A percentile compares a stretch with the other conserved stretches of the same genome.
These are phyloP conservation scores for Sechiopsis laciniata DNA, from an alignment of 306 rosid genomes.

Conservation along the genomic window DNA sequence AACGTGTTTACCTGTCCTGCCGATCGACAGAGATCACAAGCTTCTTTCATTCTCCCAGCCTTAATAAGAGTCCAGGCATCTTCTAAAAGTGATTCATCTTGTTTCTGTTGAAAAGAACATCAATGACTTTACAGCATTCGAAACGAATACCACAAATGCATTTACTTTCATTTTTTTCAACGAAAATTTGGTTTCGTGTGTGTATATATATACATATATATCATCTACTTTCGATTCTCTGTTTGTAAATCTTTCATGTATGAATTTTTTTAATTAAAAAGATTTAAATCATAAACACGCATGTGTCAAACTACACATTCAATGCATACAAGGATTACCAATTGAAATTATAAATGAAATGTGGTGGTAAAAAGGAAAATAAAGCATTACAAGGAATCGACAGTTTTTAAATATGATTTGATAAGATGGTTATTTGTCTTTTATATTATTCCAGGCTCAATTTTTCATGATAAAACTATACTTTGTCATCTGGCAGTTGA, in stretches of 20 bases:
- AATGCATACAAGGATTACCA: neutral
- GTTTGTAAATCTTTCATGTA: neutral
- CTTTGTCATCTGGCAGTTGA: constrained; percentile 77
- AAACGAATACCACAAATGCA: neutral
- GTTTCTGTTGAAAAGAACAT: constrained; percentile 52
- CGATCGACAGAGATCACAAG: constrained; percentile 82
- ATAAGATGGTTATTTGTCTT: neutral
- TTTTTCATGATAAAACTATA: constrained; percentile 23
- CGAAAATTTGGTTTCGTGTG: too few relatives aligned
- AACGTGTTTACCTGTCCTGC: constrained; percentile 76
- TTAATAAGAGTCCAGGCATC: constrained; percentile 91
- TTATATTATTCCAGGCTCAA: neutral
- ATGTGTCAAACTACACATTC: neutral
- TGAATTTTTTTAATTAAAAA: neutral
- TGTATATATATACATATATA: too few relatives aligned
- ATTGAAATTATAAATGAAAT: neutral
- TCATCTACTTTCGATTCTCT: neutral
- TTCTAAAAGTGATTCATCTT: constrained; percentile 93
- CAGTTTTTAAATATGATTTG: neutral
- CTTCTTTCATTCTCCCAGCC: constrained; percentile 96
- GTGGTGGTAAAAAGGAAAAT: neutral
- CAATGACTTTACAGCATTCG: constrained; percentile 11
- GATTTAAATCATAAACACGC: neutral
- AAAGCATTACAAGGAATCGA: neutral
- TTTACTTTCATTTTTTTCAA: neutral